A percentile compares a stretch with the other conserved stretches of the same genome.
Evolutionary conservation across 78 protist species (phyloP).

Genomic region (Guillardia theta): DNA sequence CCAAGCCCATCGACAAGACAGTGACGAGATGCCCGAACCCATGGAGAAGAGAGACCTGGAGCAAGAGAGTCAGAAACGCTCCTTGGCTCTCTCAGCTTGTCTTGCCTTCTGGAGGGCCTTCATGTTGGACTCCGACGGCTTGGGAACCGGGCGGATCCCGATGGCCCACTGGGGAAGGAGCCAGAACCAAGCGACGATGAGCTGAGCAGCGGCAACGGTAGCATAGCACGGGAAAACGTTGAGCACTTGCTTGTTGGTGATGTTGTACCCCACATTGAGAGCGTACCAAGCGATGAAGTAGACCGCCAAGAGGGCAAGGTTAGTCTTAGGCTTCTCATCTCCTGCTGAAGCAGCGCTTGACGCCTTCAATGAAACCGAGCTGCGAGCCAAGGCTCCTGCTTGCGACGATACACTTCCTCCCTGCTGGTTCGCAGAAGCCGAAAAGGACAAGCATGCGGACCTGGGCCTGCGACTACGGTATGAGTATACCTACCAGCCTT

Average conservation of each 20-base stretch:
- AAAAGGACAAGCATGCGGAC: no score
- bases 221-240: constrained; percentile 25
- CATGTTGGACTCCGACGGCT: constrained; percentile 3
- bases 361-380: neutral
- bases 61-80: no score
- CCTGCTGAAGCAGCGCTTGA: neutral
- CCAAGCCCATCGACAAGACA: constrained; percentile 2
- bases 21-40: constrained; percentile 23
- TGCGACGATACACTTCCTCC: no score
- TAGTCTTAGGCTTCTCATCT: neutral
- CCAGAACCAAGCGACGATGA: constrained; percentile 9
- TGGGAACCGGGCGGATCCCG: constrained; percentile 27
- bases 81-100: no score
- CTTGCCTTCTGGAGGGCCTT: constrained; percentile 34
- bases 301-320: neutral
- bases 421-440: no score
- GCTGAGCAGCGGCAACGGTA: neutral
- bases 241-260: constrained; percentile 31
- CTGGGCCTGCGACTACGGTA: no score
- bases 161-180: neutral
- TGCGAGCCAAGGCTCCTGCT: no score
- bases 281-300: constrained; percentile 22
- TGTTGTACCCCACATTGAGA: constrained; percentile 19
- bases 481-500: no score
- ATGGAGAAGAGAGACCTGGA: neutral